phyloP scores from a whole-genome alignment of 495 filamentous ascomycete genomes.

The Endocarpon pusillum region DNA sequence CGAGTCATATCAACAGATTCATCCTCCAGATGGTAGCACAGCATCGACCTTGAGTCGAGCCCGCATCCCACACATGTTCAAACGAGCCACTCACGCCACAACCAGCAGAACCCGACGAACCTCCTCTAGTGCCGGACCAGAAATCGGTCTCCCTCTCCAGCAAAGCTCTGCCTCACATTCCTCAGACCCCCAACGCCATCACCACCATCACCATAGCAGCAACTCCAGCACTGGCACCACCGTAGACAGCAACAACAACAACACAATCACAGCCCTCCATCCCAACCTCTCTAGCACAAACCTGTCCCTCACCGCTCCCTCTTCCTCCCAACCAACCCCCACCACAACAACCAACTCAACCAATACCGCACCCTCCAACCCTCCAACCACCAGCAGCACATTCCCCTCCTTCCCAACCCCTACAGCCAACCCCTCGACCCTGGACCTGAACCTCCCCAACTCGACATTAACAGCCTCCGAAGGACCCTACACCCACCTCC shows the following conservation, averaged over 20 bases:
- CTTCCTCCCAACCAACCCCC: constrained; percentile 25
- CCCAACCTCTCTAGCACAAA: constrained; percentile 23
- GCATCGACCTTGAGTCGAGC: constrained; percentile 57
- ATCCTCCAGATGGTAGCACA: constrained; percentile 55
- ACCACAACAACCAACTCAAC: background rate
- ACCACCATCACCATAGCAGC: no score
- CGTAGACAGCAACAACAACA: constrained; percentile 22
- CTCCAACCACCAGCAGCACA: constrained; percentile 1
- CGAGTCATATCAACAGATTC: constrained; percentile 75
- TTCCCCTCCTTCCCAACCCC: constrained; percentile 4
- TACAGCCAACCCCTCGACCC: no score
- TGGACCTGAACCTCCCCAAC: no score
- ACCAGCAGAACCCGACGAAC: constrained; percentile 51
- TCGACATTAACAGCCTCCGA: constrained; percentile 46
- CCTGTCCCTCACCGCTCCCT: constrained; percentile 22
- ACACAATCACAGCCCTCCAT: constrained; percentile 28
- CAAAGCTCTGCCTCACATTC: no score
- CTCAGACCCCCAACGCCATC: constrained; percentile 31
- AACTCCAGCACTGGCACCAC: constrained; percentile 27
- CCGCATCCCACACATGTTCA: constrained; percentile 79
- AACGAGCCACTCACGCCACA: constrained; percentile 41
- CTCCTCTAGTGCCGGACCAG: constrained; percentile 46
- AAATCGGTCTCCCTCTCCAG: constrained; percentile 44
- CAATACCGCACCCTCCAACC: background rate
- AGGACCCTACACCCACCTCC: constrained; percentile 71